Evolutionary conservation across 2,329 filamentous ascomycete genomes (phyloP).

Genomic region (Diaporthe citriasiana): DNA sequence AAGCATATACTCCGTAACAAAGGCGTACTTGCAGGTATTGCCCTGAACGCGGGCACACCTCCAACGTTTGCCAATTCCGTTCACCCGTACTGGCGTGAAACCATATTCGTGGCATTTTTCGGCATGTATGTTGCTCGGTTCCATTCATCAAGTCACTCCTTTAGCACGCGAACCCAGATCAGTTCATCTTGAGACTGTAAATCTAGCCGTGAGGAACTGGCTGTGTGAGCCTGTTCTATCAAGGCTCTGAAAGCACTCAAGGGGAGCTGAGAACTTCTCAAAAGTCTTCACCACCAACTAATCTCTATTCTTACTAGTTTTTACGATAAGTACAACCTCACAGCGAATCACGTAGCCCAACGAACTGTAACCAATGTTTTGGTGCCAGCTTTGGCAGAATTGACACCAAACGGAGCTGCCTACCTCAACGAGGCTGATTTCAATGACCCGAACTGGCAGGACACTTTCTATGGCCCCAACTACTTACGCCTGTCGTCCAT

Average conservation of each 20-base stretch:
- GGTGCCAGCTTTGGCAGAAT: conserved; percentile 43
- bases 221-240: too few species aligned
- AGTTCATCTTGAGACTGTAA: too few species aligned
- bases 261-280: too few species aligned
- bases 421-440: conserved; percentile 40
- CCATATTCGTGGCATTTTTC: conserved; percentile 20
- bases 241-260: too few species aligned
- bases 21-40: conserved; percentile 8
- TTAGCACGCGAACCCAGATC: not conserved
- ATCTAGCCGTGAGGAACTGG: too few species aligned
- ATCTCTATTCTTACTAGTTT: not conserved
- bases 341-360: conserved; percentile 16
- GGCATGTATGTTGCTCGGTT: not conserved
- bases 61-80: conserved; percentile 10
- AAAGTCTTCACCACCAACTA: not conserved
- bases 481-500: conserved; percentile 49
- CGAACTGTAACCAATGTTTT: conserved; percentile 23
- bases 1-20: not conserved
- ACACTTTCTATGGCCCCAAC: conserved; percentile 32
- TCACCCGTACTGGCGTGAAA: conserved; percentile 27
- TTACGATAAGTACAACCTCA: conserved; percentile 18
- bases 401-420: conserved; percentile 27
- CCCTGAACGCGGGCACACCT: not conserved
- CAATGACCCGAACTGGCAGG: conserved; percentile 33
- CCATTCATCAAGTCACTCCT: too few species aligned